phyloP scores from a whole-genome alignment of 1,284 basidiomycete genomes.

The Retiboletus fuscus region DNA sequence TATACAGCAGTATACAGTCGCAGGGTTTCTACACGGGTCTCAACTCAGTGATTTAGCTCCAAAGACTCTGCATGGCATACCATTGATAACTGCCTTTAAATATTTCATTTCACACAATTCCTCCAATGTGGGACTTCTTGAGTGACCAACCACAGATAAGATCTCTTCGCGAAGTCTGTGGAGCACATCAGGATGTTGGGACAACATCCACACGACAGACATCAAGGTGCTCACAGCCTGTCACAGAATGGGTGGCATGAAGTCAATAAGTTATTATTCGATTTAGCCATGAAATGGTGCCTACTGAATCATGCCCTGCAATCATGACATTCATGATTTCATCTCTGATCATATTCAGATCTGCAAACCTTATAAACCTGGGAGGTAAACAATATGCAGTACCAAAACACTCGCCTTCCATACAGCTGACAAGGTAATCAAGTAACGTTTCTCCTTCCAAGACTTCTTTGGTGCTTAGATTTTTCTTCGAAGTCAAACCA shows the following conservation, averaged over 20 bases:
- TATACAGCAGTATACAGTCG: constrained; percentile 74
- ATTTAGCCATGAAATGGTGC: constrained; percentile 19
- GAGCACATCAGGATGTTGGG: constrained; percentile 61
- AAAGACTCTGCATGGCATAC: constrained; percentile 46
- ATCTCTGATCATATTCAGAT: constrained; percentile 55
- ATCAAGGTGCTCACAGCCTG: constrained; percentile 66
- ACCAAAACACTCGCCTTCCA: constrained; percentile 35
- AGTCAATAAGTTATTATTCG: neutral
- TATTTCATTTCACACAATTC: constrained; percentile 69
- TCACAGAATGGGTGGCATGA: constrained; percentile 17
- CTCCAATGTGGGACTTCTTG: constrained; percentile 60
- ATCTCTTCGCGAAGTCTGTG: constrained; percentile 67
- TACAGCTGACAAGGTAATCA: constrained; percentile 47
- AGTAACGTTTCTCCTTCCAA: constrained; percentile 45
- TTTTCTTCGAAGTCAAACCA: constrained; percentile 28
- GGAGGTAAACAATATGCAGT: neutral
- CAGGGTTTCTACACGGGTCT: constrained; percentile 59
- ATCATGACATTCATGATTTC: constrained; percentile 63
- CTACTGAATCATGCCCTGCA: constrained; percentile 63
- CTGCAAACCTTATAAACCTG: constrained; percentile 22
- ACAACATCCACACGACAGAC: constrained; percentile 65
- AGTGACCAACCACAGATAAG: constrained; percentile 58
- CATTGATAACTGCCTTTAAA: constrained; percentile 70
- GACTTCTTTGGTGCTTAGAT: constrained; percentile 29
- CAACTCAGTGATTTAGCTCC: neutral